Evolutionary conservation across 805 yeast species (phyloP), one percentile per base, ranked within the genome.

Genomic region (Sugiyamaella smithiae): DNA sequence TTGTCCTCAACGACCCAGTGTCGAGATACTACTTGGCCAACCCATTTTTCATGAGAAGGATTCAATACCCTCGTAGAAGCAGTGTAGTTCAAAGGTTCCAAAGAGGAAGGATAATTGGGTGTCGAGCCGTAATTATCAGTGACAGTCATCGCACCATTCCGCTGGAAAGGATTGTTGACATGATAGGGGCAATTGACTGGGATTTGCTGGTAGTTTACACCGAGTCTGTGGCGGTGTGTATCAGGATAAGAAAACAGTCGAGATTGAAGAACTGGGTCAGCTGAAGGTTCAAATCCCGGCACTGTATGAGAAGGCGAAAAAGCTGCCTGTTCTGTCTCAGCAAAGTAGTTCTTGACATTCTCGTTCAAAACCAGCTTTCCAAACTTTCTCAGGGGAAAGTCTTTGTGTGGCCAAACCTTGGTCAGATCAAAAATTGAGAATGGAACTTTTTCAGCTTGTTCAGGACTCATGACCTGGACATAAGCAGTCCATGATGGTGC

Each of bases 21-120:
- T 81, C 78, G 85, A 56, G 91, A 87, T 53, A 82, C 71, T 42
- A 91, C 93, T 48, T 88, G 80, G 50, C 93, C 93, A 49, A 72
- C 70, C 93, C 93, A 87, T 52, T 80, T 76, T 71, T 86, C 95
- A 68, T 84, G 90, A 19, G 42, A 44, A 26, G 49, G 45, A 48
- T 45, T 45, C 45, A 60, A 45, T 43, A 54, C 56, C 7, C 16
- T 16, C 4, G 33, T 29, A n/a, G 16, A n/a, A 42, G 53, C 49
- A 38, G 55, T 28, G 60, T 66, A 68, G 50, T 51, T 50, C 49
- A 65, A 40, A 3, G 76, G 73, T 37, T 58, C 57, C 46, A 62
- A 54, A 22, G 71, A 54, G 11, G 81, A 69, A 40, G 80, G 72
- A 60, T 75, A 80, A 62, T 76, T 76, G 45, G 83, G 82, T 52